Percentiles rank a stretch among this genome's conserved stretches.
phyloP scores from a whole-genome alignment of 73 alveolate species.

The Paraurostyla sp. region DNA sequence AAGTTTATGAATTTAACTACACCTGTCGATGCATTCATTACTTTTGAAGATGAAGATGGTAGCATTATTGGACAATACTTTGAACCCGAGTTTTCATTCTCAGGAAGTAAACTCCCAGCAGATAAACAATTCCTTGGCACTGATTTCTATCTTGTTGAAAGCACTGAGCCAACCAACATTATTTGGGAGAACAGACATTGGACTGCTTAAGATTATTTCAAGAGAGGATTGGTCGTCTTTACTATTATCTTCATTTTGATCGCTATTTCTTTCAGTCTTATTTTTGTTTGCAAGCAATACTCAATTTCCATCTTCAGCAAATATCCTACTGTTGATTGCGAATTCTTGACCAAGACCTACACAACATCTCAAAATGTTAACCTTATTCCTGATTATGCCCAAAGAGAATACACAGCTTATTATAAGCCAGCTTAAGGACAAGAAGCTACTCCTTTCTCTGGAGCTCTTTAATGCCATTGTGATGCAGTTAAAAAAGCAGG shows the following conservation, averaged over 20 bases:
- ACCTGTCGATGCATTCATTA: constrained; percentile 49
- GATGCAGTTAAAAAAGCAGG: not conserved
- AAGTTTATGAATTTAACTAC: constrained; percentile 10
- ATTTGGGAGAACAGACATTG: constrained; percentile 72
- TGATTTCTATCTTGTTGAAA: not conserved
- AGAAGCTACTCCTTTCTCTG: constrained; percentile 34
- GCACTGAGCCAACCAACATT: constrained; percentile 70
- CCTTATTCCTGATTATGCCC: not conserved
- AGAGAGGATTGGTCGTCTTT: not conserved
- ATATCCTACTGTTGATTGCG: constrained; percentile 44
- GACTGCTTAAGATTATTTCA: constrained; percentile 25
- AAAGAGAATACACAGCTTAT: not conserved
- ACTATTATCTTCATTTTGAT: constrained; percentile 12
- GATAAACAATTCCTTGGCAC: not conserved
- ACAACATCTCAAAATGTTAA: not conserved
- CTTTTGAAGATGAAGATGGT: constrained; percentile 45
- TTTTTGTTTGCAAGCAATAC: constrained; percentile 28
- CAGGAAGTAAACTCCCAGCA: not conserved
- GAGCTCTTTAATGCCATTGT: constrained; percentile 36
- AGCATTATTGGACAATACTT: not conserved
- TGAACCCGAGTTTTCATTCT: not conserved
- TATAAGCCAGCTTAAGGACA: not conserved
- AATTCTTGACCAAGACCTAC: not conserved
- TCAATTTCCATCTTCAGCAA: not conserved
- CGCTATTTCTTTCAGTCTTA: constrained; percentile 10